These are phyloP conservation scores for Metarhizium guizhouense DNA, from an alignment of 2,329 filamentous ascomycete species.

Conservation along the genomic window DNA sequence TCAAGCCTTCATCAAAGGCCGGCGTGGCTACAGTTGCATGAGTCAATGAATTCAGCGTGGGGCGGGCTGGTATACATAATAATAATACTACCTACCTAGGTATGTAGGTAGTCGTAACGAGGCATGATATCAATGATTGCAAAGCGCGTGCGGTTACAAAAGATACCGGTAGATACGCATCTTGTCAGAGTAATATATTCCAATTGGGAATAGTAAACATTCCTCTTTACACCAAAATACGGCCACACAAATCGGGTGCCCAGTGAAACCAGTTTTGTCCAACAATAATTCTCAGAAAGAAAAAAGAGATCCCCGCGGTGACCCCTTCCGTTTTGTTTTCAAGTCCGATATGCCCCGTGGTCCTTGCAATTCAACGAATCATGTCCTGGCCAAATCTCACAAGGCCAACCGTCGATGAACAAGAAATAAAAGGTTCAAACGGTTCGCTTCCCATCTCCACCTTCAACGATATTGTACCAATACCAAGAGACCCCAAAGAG, in stretches of 20 bases:
- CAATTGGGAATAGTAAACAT: too few species aligned
- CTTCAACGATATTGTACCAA: not conserved
- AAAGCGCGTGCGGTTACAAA: too few species aligned
- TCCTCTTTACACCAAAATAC: too few species aligned
- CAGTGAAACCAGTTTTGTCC: too few species aligned
- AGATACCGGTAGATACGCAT: too few species aligned
- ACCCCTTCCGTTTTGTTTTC: too few species aligned
- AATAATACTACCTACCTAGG: not conserved
- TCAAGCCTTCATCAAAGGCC: conserved; percentile 9
- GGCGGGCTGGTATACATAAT: not conserved
- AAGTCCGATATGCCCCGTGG: too few species aligned
- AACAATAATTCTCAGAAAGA: too few species aligned
- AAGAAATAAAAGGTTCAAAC: not conserved
- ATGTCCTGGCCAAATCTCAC: not conserved
- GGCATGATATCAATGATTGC: not conserved
- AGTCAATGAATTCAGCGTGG: not conserved
- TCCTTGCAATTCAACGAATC: too few species aligned
- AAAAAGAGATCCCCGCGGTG: too few species aligned
- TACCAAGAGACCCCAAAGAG: not conserved
- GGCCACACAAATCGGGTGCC: too few species aligned
- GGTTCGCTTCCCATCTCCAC: not conserved
- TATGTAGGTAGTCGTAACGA: not conserved
- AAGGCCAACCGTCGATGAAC: not conserved
- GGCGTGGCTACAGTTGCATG: not conserved
- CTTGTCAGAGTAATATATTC: too few species aligned